Base-by-base conservation (phyloP, 2,329 filamentous ascomycete genomes). In the Taxawa tesnikishii region DNA sequence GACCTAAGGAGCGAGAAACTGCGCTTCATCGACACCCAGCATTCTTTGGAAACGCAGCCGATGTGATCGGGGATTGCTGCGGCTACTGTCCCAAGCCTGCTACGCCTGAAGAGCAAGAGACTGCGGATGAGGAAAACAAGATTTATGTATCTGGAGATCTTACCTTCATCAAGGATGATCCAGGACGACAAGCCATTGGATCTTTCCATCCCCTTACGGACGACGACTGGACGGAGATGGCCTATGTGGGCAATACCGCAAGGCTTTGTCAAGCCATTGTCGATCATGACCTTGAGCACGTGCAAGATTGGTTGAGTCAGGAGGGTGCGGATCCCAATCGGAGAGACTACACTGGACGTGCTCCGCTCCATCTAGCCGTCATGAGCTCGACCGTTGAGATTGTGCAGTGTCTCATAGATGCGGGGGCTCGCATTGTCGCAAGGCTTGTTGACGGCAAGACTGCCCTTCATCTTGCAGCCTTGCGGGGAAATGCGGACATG, bases 221-320 rank as follows among this genome's bases (percentile, higher is more conserved):
- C 26, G 68, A 83, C 31, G 83, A 90, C 48, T 92, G 83, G 82
- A 90, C 83, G 1, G 81, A 87, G 42, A 90, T 92, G 83, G 83
- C 83, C 0, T 93, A 92, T 43, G 68, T 92, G 21, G 81, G 83
- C 8, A 82, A 85, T 42, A 87, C 82, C 1, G 75, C 73, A 23
- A 65, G 70, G 11, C 65, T 93, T 2, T 92, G 82, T 46, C 79
- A 85, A 47, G 83, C 81, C 1, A 92, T 93, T 36, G 73, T 87
- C 4, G 75, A 85, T 43, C 63, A 69, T 2, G 77, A 92, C 51
- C 43, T 79, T 3, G 75, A 82, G 23, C 68, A 73, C 39, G 79
- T 92, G 3, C 55, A 73, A 43, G 71, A 75, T 42, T 92, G 82
- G 77, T 56, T 70, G 8, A 63, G 63, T 4, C 73, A 80, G 45